These are phyloP conservation scores for Talaromyces sp. DNA, from an alignment of 2,329 filamentous ascomycete species.

Conservation along the genomic window DNA sequence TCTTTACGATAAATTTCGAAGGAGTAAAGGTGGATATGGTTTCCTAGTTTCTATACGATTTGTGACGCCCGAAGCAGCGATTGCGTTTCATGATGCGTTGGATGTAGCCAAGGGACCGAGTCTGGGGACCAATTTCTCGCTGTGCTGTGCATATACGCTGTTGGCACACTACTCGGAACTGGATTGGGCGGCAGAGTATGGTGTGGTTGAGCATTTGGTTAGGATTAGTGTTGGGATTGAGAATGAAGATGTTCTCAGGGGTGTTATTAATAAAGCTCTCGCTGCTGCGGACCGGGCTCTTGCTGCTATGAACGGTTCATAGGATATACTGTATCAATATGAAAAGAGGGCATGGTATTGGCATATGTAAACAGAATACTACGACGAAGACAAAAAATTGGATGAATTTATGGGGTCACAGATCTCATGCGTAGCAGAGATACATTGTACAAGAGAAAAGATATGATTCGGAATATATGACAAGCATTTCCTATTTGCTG, in stretches of 20 bases:
- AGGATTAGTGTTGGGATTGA: slow-evolving; percentile 25
- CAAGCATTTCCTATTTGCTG: neutral
- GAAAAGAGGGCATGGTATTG: neutral
- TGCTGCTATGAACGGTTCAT: neutral
- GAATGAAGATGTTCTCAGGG: neutral
- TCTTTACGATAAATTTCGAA: slow-evolving; percentile 23
- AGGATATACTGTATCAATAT: neutral
- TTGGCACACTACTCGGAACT: slow-evolving; percentile 26
- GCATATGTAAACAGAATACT: neutral
- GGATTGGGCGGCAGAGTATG: slow-evolving; percentile 31
- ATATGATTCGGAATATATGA: neutral
- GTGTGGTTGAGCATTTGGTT: slow-evolving; percentile 25
- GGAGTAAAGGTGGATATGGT: slow-evolving; percentile 25
- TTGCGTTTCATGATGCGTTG: slow-evolving; percentile 31
- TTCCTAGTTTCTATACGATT: slow-evolving; percentile 27
- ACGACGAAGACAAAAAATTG: neutral
- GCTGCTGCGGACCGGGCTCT: neutral
- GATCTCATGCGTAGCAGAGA: neutral
- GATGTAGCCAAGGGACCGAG: slow-evolving; percentile 32
- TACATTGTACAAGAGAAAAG: neutral
- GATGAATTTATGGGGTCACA: no score
- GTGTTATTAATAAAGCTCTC: neutral
- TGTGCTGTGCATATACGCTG: slow-evolving; percentile 26
- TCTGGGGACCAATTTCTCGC: slow-evolving; percentile 30
- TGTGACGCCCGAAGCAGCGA: slow-evolving; percentile 20